Base-by-base conservation (phyloP, 257 asterid species). In the Solanum chiquidenum region DNA sequence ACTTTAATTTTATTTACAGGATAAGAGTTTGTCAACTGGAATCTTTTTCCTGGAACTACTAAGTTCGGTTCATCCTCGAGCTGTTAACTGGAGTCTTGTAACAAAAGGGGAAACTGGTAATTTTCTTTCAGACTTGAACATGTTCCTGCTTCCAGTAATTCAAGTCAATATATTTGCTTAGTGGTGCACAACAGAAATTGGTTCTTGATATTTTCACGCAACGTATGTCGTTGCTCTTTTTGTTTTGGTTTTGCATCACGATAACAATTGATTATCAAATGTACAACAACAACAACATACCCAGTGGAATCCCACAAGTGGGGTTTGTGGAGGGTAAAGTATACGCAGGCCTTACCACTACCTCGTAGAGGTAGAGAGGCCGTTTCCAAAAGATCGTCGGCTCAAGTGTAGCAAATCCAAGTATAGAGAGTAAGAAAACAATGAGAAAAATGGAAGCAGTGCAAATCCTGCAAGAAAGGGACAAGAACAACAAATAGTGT, bases 41-140 rank as follows among this genome's bases (percentile, higher is more conserved):
- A 83, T 55, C 40, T 93, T 94, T 92, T 93, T 94, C 88, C 93
- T 94, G 55, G 93, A 93, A 83, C 94, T 94, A 58, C 91, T 94
- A 40, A 91, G 93, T 77, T 88, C 90, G 4, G 97, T 93, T 91
- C 94, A 94, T 92, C 92, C 95, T 42, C 93, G 95, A 86, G 95
- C 92, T 69, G 94, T 94, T 46, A 93, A 92, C 88, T 93, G 95
- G 95, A 90, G 92, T 91, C 93, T 94, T 31, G 95, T 94, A 68
- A 94, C 97, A 29, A 91, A 92, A 66, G 95, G 96, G 9, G 92
- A 88, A 88, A 93, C 94, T 40, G 98, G 98, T 93, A 92, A 79
- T 44, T 44, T 27, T 79, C 85, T 79, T 44, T 44, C 25, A 44
- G 66, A 37, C 52, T 37, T 37, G 3, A 44, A 79, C 66, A 44